phyloP scores from a whole-genome alignment of 129 eudicot species.

The Silybum marianum region DNA sequence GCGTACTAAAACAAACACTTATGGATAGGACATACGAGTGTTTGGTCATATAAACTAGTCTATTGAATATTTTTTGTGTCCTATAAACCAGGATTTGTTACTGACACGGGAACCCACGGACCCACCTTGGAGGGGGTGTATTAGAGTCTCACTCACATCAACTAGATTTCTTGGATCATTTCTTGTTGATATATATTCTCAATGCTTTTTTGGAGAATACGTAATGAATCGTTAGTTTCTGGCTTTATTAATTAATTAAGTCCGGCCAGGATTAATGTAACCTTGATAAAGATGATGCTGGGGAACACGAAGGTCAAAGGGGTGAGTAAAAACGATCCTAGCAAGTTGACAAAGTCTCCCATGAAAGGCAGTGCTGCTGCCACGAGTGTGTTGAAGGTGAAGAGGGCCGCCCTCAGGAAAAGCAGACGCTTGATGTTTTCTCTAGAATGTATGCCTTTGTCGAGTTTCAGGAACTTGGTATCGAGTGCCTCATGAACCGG shows the following conservation, averaged over 20 bases:
- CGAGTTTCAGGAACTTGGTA: conserved; percentile 54
- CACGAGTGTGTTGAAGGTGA: conserved; percentile 36
- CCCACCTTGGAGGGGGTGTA: too few relatives aligned
- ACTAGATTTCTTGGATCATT: too few relatives aligned
- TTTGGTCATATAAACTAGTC: too few relatives aligned
- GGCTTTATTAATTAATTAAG: background rate
- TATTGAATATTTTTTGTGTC: too few relatives aligned
- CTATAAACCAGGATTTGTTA: too few relatives aligned
- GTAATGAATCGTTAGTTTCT: background rate
- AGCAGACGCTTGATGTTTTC: conserved; percentile 49
- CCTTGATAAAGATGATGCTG: conserved; percentile 44
- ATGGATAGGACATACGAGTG: too few relatives aligned
- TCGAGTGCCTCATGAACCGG: conserved; percentile 64
- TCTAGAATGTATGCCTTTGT: conserved; percentile 47
- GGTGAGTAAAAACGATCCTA: conserved; percentile 40
- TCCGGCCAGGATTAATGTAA: too few relatives aligned
- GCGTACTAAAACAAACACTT: too few relatives aligned
- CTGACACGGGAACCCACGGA: too few relatives aligned
- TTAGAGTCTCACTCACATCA: too few relatives aligned
- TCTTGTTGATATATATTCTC: too few relatives aligned
- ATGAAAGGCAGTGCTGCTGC: conserved; percentile 57
- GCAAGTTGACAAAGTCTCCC: conserved; percentile 44
- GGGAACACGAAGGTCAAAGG: conserved; percentile 42
- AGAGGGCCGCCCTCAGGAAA: conserved; percentile 44
- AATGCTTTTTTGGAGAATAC: too few relatives aligned